Evolutionary conservation across 2,329 filamentous ascomycete species (phyloP).

Genomic region (Penicillium olsonii): DNA sequence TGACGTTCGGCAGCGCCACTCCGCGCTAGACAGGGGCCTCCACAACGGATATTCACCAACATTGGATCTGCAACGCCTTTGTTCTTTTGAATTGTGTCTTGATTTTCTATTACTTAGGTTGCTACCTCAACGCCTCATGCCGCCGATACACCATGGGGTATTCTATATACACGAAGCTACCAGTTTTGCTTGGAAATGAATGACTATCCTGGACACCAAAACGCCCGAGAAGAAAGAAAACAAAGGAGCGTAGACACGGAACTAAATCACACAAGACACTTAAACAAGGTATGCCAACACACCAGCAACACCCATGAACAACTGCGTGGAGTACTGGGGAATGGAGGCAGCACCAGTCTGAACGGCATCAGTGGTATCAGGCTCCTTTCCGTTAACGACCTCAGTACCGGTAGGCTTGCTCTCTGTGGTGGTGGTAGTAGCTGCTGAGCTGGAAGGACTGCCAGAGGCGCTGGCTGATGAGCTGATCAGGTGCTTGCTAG

Average conservation of each 20-base stretch:
- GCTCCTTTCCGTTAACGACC: constrained; percentile 13
- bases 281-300: constrained; percentile 34
- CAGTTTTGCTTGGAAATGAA: constrained; percentile 7
- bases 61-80: too few species aligned
- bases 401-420: constrained; percentile 11
- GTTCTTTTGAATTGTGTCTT: neutral
- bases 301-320: constrained; percentile 35
- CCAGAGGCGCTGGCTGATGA: constrained; percentile 20
- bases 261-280: constrained; percentile 5
- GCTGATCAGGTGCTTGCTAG: constrained; percentile 54
- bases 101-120: constrained; percentile 2
- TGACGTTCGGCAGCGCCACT: constrained; percentile 8
- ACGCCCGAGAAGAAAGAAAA: neutral
- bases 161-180: constrained; percentile 25
- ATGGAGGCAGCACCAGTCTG: constrained; percentile 26
- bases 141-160: constrained; percentile 20
- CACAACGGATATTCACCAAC: neutral
- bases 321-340: constrained; percentile 32
- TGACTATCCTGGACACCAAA: constrained; percentile 1
- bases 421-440: constrained; percentile 18
- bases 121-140: constrained; percentile 15
- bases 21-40: neutral
- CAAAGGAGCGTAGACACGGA: neutral
- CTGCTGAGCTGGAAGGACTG: constrained; percentile 23
- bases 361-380: constrained; percentile 11